These are phyloP conservation scores for Stagonosporopsis tanaceti DNA, from an alignment of 2,329 filamentous ascomycete species.

Conservation along the genomic window DNA sequence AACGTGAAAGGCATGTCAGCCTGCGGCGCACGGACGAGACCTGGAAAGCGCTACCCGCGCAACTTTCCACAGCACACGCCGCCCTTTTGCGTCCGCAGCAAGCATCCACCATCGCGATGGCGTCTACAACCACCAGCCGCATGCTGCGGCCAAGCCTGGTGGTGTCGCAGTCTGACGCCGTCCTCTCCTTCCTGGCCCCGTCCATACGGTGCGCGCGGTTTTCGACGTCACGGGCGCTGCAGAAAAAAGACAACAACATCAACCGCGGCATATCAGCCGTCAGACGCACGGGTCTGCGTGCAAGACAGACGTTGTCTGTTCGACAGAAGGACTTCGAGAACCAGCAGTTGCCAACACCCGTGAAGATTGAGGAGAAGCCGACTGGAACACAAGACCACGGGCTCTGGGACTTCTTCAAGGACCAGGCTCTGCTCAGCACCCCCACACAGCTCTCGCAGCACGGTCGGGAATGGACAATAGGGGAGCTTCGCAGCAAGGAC, in stretches of 20 bases:
- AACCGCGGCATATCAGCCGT: slow-evolving; percentile 83
- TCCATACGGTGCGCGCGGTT: slow-evolving; percentile 51
- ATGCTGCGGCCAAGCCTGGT: slow-evolving; percentile 34
- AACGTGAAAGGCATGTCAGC: background rate
- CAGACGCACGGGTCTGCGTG: slow-evolving; percentile 72
- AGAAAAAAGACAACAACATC: slow-evolving; percentile 77
- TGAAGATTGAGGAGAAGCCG: slow-evolving; percentile 66
- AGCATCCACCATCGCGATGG: slow-evolving; percentile 37
- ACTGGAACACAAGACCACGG: slow-evolving; percentile 78
- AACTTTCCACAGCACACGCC: slow-evolving; percentile 32
- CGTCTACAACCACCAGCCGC: slow-evolving; percentile 39
- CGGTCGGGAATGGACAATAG: slow-evolving; percentile 80
- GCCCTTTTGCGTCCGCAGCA: slow-evolving; percentile 24
- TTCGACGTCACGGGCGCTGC: slow-evolving; percentile 59
- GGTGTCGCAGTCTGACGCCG: slow-evolving; percentile 27
- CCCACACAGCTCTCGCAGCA: slow-evolving; percentile 75
- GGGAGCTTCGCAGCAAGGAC: slow-evolving; percentile 86
- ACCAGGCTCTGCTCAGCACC: slow-evolving; percentile 72
- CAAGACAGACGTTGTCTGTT: slow-evolving; percentile 76
- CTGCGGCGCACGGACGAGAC: slow-evolving; percentile 5
- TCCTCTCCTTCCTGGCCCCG: slow-evolving; percentile 40
- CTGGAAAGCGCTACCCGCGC: slow-evolving; percentile 14
- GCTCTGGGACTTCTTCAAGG: slow-evolving; percentile 88
- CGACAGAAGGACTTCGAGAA: slow-evolving; percentile 64
- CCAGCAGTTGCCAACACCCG: slow-evolving; percentile 71